Evolutionary conservation across 805 yeast genomes (phyloP), one percentile per base, ranked within the genome.

Genomic region (Alloascoidea africana): DNA sequence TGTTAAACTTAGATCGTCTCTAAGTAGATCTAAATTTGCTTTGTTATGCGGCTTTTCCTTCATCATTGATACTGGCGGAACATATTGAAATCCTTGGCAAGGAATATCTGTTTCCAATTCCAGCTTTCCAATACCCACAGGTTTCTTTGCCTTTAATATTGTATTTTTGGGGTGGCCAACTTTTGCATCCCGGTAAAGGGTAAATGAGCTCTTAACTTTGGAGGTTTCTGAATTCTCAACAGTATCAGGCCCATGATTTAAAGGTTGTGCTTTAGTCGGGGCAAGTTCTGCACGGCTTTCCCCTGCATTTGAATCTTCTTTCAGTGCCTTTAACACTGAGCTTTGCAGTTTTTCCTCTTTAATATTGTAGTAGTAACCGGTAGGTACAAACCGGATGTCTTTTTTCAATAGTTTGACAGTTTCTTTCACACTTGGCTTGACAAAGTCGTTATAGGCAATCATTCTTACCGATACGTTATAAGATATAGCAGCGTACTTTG

Each of bases 311-410:
- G 30, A 23, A 23, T n/a, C n/a, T 23, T 23, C 30, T 23, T 8
- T 23, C n/a, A 23, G 8, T 23, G 13, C 30, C n/a, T 8, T 8
- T n/a, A 23, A 23, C 8, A 8, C n/a, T 8, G 30, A 23, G 30
- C n/a, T n/a, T 23, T 23, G 30, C n/a, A n/a, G 13, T n/a, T 23
- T 23, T 23, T 23, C 30, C n/a, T 23, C 30, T 23, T 23, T n/a
- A 23, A 23, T 8, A 23, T 23, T n/a, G n/a, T 23, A 23, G n/a
- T 23, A n/a, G n/a, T 23, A 23, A 23, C 30, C 30, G 30, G 30
- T 23, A 8, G 30, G n/a, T 8, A 23, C n/a, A n/a, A 23, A 8
- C n/a, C 30, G 8, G n/a, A 23, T 23, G n/a, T 23, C n/a, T 23
- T 23, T 8, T n/a, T 23, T 23, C n/a, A 23, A 8, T 23, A 8